Conservation (phyloP, 805 yeast species). For the Yueomyces sp. region DNA sequence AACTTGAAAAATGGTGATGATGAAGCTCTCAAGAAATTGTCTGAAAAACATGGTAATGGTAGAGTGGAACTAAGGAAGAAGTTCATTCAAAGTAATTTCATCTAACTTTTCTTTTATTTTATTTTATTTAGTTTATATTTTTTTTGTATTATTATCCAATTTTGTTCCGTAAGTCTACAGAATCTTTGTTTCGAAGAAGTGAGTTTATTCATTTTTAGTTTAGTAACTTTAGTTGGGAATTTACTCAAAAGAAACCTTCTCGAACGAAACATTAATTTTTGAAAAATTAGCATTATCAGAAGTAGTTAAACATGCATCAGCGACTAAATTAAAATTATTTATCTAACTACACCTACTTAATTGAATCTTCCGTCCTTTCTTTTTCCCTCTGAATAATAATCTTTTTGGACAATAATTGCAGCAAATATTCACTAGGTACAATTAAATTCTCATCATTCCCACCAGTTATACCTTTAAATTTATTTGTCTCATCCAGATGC, state of each 20-base stretch:
- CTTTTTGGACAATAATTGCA: conserved; percentile 46
- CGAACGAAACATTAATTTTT: too few relatives aligned
- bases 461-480: background rate
- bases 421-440: conserved; percentile 49
- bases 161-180: background rate
- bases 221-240: too few relatives aligned
- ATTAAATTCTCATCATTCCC: conserved; percentile 13
- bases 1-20: conserved; percentile 22
- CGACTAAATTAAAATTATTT: too few relatives aligned
- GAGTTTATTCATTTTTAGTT: too few relatives aligned
- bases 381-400: conserved; percentile 51
- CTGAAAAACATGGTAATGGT: conserved; percentile 28
- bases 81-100: conserved; percentile 26
- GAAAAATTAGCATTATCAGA: too few relatives aligned
- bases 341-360: conserved; percentile 5
- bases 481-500: background rate
- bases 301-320: too few relatives aligned
- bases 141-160: background rate
- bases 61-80: conserved; percentile 30
- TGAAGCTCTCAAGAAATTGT: conserved; percentile 24
- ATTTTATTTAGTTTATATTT: too few relatives aligned
- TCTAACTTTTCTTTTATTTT: conserved; percentile 3
- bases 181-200: too few relatives aligned
- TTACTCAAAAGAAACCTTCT: too few relatives aligned
- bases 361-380: conserved; percentile 14